These are phyloP conservation scores for Tetradesmus lagerheimii DNA, from an alignment of 139 green algal genomes.

Conservation along the genomic window DNA sequence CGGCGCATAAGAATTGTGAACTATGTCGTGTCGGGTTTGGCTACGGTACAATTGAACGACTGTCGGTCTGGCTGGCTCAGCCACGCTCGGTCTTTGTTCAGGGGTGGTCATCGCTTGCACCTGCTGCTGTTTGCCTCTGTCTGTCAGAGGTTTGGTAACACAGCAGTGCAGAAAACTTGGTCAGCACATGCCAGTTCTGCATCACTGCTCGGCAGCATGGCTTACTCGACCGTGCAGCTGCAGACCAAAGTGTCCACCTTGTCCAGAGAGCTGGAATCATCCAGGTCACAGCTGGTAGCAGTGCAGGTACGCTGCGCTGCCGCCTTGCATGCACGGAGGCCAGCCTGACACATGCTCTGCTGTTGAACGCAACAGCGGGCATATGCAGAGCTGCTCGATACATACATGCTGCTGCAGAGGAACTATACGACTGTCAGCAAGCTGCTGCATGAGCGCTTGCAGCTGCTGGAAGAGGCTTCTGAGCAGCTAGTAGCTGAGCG, in stretches of 20 bases:
- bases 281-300: background rate
- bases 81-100: too few relatives aligned
- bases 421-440: conserved; percentile 16
- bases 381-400: background rate
- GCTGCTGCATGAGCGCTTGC: background rate
- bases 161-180: background rate
- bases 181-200: background rate
- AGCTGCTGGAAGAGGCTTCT: background rate
- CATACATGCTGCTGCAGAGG: background rate
- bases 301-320: background rate
- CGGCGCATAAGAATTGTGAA: too few relatives aligned
- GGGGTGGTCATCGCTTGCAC: too few relatives aligned
- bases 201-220: background rate
- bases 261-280: conserved; percentile 7
- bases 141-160: background rate
- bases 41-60: too few relatives aligned
- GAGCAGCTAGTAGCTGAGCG: background rate
- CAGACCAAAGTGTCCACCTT: background rate
- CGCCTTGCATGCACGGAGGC: too few relatives aligned
- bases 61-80: too few relatives aligned
- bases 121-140: too few relatives aligned
- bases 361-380: background rate
- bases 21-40: too few relatives aligned
- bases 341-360: too few relatives aligned
- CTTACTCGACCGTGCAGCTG: background rate